phyloP scores from a whole-genome alignment of 2,329 filamentous ascomycete genomes.

The Parastagonospora nodorum region DNA sequence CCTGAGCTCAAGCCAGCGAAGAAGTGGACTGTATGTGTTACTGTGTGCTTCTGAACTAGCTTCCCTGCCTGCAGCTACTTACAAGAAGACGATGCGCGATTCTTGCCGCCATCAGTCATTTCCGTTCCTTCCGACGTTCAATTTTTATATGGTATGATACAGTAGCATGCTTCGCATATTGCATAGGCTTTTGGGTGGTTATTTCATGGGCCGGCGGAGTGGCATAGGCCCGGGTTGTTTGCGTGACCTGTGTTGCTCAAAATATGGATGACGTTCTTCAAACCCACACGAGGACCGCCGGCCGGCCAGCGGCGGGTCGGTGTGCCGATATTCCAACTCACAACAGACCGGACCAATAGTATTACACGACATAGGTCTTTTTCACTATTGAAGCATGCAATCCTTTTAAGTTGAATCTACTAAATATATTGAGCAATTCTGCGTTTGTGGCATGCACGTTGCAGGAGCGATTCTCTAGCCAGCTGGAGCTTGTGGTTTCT shows the following conservation, averaged over 20 bases:
- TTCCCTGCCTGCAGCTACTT: slow-evolving; percentile 21
- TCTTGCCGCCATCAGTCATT: slow-evolving; percentile 59
- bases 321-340: slow-evolving; percentile 7
- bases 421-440: not conserved
- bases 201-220: too few species aligned
- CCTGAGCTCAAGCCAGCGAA: slow-evolving; percentile 86
- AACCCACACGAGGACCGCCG: not conserved
- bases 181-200: not conserved
- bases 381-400: too few species aligned
- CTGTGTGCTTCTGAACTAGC: not conserved
- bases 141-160: slow-evolving; percentile 21
- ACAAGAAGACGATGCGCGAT: slow-evolving; percentile 58
- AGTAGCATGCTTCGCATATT: slow-evolving; percentile 1
- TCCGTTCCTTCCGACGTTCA: slow-evolving; percentile 37
- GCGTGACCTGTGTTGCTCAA: slow-evolving; percentile 3
- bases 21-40: slow-evolving; percentile 68
- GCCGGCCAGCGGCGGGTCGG: slow-evolving; percentile 9
- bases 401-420: too few species aligned
- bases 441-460: not conserved
- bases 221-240: too few species aligned
- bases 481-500: not conserved
- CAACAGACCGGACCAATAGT: not conserved
- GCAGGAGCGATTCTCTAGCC: not conserved
- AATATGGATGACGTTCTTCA: slow-evolving; percentile 23
- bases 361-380: not conserved